These are phyloP conservation scores for Microbotryum scabiosae DNA, from an alignment of 1,284 basidiomycete genomes.

Conservation along the genomic window DNA sequence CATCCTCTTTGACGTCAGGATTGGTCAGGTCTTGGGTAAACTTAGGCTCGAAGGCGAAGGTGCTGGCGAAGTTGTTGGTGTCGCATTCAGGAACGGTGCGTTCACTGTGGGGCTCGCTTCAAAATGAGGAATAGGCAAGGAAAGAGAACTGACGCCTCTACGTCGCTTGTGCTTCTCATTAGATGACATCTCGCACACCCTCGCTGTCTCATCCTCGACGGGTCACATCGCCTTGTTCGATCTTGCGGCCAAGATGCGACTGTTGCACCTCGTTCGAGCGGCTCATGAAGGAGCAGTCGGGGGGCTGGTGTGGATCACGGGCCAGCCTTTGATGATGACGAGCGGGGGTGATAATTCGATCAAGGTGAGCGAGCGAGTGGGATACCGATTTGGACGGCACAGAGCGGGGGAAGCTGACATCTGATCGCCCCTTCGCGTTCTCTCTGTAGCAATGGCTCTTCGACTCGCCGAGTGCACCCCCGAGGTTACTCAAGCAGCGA, in stretches of 20 bases:
- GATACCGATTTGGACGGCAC: slow-evolving; percentile 63
- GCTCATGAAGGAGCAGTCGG: slow-evolving; percentile 78
- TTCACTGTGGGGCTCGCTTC: slow-evolving; percentile 6
- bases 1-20: slow-evolving; percentile 77
- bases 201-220: slow-evolving; percentile 74
- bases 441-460: slow-evolving; percentile 95
- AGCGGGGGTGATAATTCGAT: slow-evolving; percentile 88
- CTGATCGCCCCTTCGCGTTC: slow-evolving; percentile 78
- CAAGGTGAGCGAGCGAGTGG: slow-evolving; percentile 51
- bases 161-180: not conserved
- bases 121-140: too few species aligned
- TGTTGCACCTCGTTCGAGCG: slow-evolving; percentile 72
- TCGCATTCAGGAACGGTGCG: slow-evolving; percentile 82
- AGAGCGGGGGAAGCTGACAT: slow-evolving; percentile 67
- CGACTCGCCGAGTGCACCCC: slow-evolving; percentile 76
- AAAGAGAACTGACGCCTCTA: not conserved
- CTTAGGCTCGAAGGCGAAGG: slow-evolving; percentile 77
- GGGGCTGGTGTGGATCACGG: slow-evolving; percentile 77
- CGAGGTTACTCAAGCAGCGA: slow-evolving; percentile 80
- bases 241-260: slow-evolving; percentile 50
- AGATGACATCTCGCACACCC: slow-evolving; percentile 43
- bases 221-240: slow-evolving; percentile 89
- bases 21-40: slow-evolving; percentile 78
- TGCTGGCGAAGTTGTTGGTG: slow-evolving; percentile 51
- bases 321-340: slow-evolving; percentile 77